phyloP scores from a whole-genome alignment of 163 green algal genomes.

The Scenedesmus sp. region DNA sequence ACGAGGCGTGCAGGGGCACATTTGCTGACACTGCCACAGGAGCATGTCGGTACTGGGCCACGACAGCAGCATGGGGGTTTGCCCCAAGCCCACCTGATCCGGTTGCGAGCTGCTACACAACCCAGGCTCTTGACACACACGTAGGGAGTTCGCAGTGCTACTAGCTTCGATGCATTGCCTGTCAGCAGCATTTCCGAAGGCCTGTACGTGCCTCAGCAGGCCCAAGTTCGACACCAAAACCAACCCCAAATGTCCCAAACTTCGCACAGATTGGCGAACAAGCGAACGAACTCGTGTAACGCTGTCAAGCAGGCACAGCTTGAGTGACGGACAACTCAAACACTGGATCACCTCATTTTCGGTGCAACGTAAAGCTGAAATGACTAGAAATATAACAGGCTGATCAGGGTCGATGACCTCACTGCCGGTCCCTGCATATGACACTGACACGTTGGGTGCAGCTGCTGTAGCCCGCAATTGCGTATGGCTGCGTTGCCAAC shows the following conservation, averaged over 20 bases:
- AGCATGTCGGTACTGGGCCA: neutral
- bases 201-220: neutral
- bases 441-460: neutral
- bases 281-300: neutral
- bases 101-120: neutral
- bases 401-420: neutral
- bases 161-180: constrained; percentile 2
- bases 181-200: constrained; percentile 1
- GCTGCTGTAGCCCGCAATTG: neutral
- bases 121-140: neutral
- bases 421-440: neutral
- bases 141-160: constrained; percentile 1
- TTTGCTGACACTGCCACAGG: neutral
- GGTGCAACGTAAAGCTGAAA: neutral
- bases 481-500: neutral
- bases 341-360: neutral
- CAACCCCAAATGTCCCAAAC: neutral
- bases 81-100: neutral
- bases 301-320: neutral
- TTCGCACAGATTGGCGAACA: neutral
- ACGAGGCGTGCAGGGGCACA: neutral
- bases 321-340: neutral
- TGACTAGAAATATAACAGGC: neutral
- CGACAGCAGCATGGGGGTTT: neutral
- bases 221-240: neutral